A percentile compares a stretch with the other conserved stretches of the same genome.
Conservation (phyloP, 768 basidiomycete species). For the Phaeotremella fagi region DNA sequence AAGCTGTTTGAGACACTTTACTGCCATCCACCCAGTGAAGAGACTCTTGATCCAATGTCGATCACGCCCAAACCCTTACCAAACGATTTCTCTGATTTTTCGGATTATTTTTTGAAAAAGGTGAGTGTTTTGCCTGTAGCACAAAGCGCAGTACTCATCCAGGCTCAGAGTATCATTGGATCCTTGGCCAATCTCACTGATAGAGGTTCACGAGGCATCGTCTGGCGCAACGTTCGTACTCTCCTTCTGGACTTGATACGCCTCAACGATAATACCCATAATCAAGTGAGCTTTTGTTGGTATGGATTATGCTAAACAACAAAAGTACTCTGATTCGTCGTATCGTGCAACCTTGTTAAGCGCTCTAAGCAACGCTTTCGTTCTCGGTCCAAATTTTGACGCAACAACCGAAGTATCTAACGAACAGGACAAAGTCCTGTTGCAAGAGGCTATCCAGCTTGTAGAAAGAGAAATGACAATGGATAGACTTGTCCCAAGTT, state of each 20-base stretch:
- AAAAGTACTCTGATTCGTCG: constrained; percentile 80
- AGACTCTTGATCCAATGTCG: constrained; percentile 61
- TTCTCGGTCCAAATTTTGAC: constrained; percentile 56
- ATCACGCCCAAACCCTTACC: constrained; percentile 91
- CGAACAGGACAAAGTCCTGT: constrained; percentile 47
- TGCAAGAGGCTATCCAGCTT: constrained; percentile 71
- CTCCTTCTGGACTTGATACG: constrained; percentile 89
- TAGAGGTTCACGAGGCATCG: constrained; percentile 62
- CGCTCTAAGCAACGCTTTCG: constrained; percentile 70
- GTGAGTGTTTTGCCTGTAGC: constrained; percentile 57
- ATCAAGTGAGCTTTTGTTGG: constrained; percentile 58
- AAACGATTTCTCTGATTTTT: constrained; percentile 84
- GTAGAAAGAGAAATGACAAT: constrained; percentile 88
- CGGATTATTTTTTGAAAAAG: constrained; percentile 94
- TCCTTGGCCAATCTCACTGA: constrained; percentile 79
- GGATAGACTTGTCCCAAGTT: constrained; percentile 90
- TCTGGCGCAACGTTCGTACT: constrained; percentile 75
- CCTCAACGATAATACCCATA: constrained; percentile 91
- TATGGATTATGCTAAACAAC: not conserved
- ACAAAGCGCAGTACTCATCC: no score
- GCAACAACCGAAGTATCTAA: constrained; percentile 2
- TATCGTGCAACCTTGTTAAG: constrained; percentile 84
- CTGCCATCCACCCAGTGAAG: constrained; percentile 67
- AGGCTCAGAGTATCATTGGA: constrained; percentile 61
- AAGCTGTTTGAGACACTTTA: constrained; percentile 89